phyloP scores from a whole-genome alignment of 805 yeast genomes.

The Hanseniaspora hatyaiensis region DNA sequence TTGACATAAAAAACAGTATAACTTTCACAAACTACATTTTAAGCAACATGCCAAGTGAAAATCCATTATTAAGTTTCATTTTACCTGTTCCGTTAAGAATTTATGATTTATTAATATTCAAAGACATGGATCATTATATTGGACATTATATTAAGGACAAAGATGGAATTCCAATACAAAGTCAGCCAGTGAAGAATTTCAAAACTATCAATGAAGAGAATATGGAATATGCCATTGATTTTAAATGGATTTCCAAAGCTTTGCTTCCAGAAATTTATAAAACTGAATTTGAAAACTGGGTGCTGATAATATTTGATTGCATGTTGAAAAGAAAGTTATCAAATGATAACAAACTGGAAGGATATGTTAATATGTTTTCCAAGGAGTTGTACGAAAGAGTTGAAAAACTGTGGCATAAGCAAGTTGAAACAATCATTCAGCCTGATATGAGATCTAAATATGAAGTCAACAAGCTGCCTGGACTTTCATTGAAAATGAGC shows the following conservation, averaged over 20 bases:
- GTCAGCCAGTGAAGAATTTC: slow-evolving; percentile 31
- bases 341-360: slow-evolving; percentile 22
- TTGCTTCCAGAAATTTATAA: slow-evolving; percentile 66
- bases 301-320: slow-evolving; percentile 60
- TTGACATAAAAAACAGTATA: slow-evolving; percentile 12
- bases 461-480: slow-evolving; percentile 65
- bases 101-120: slow-evolving; percentile 57
- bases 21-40: slow-evolving; percentile 12
- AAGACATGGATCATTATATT: slow-evolving; percentile 82
- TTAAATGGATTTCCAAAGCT: slow-evolving; percentile 65
- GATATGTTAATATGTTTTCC: slow-evolving; percentile 52
- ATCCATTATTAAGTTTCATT: slow-evolving; percentile 21
- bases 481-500: slow-evolving; percentile 26
- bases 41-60: slow-evolving; percentile 1
- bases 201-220: slow-evolving; percentile 30
- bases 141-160: slow-evolving; percentile 36
- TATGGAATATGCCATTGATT: slow-evolving; percentile 34
- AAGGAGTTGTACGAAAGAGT: slow-evolving; percentile 60
- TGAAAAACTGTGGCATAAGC: slow-evolving; percentile 51
- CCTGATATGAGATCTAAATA: slow-evolving; percentile 54
- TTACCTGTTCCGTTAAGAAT: slow-evolving; percentile 37
- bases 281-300: slow-evolving; percentile 81
- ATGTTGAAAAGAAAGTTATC: slow-evolving; percentile 44
- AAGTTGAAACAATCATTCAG: slow-evolving; percentile 59
- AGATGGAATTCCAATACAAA: slow-evolving; percentile 6